These are phyloP conservation scores for Pyrenochaeta sp. DNA, from an alignment of 2,329 filamentous ascomycete genomes.

Conservation along the genomic window DNA sequence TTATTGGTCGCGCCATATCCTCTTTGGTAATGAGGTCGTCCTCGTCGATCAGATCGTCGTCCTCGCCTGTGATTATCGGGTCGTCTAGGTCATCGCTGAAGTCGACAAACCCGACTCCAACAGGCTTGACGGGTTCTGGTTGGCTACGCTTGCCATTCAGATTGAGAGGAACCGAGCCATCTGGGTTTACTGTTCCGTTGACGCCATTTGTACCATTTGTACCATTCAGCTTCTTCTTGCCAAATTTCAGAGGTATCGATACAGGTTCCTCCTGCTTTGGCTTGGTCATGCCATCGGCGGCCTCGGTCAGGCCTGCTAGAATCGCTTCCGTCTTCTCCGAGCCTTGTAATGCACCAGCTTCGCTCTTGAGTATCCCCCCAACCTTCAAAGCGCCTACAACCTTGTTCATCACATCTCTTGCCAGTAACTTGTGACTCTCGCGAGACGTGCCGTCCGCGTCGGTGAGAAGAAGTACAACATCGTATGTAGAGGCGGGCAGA, in stretches of 20 bases:
- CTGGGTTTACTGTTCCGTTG: slow-evolving; percentile 33
- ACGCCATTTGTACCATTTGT: slow-evolving; percentile 25
- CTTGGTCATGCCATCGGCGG: slow-evolving; percentile 75
- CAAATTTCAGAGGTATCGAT: slow-evolving; percentile 70
- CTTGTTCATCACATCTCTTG: slow-evolving; percentile 71
- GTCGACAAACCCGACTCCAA: slow-evolving; percentile 62
- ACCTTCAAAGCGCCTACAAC: slow-evolving; percentile 76
- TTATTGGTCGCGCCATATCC: slow-evolving; percentile 79
- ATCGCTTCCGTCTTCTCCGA: slow-evolving; percentile 79
- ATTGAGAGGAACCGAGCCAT: slow-evolving; percentile 50
- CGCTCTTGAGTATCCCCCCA: slow-evolving; percentile 72
- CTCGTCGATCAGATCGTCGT: slow-evolving; percentile 92
- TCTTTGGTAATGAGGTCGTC: slow-evolving; percentile 85
- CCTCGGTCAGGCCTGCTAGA: slow-evolving; percentile 77
- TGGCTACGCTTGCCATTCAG: slow-evolving; percentile 55
- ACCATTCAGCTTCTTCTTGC: slow-evolving; percentile 65
- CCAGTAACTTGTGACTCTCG: slow-evolving; percentile 72
- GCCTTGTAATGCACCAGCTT: slow-evolving; percentile 68
- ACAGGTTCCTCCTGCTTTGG: slow-evolving; percentile 67
- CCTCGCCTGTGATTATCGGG: slow-evolving; percentile 63
- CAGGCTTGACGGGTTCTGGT: slow-evolving; percentile 46
- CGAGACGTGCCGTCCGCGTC: slow-evolving; percentile 71
- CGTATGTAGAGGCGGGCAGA: slow-evolving; percentile 80
- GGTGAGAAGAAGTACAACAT: slow-evolving; percentile 82
- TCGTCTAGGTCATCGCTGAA: slow-evolving; percentile 70